These are phyloP conservation scores for Mycena metata DNA, from an alignment of 768 basidiomycete species.

Conservation along the genomic window DNA sequence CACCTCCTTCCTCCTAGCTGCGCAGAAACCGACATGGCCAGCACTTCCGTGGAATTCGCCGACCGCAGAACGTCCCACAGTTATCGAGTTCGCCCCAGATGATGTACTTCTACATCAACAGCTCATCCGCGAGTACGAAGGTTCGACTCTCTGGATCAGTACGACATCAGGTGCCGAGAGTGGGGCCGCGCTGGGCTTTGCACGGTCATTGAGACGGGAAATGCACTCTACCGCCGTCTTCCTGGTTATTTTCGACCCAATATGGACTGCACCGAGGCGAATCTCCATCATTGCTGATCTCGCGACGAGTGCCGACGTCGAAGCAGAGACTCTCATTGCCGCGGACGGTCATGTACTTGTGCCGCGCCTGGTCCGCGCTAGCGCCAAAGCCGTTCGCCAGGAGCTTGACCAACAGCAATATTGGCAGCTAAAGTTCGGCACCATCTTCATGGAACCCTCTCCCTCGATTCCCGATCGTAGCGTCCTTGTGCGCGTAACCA, in stretches of 20 bases:
- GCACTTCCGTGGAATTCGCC: not conserved
- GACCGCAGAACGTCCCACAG: conserved; percentile 25
- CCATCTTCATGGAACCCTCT: not conserved
- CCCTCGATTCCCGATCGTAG: no score
- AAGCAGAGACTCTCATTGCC: not conserved
- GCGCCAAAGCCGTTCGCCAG: no score
- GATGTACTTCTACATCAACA: not conserved
- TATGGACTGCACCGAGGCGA: not conserved
- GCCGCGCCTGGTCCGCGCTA: not conserved
- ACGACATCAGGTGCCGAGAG: not conserved
- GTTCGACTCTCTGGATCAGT: not conserved
- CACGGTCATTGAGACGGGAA: not conserved
- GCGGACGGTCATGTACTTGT: not conserved
- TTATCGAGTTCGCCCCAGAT: conserved; percentile 45
- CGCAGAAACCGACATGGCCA: not conserved
- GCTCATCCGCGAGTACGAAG: not conserved
- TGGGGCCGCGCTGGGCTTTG: not conserved
- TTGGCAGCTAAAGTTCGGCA: no score
- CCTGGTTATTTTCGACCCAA: not conserved
- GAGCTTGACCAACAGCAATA: no score
- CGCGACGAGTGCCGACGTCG: not conserved
- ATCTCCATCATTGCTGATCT: not conserved
- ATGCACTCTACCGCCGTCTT: not conserved
- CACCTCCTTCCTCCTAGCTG: not conserved
- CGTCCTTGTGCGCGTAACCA: conserved; percentile 10